These are phyloP conservation scores for Vaccinium myrtillus DNA, from an alignment of 148 eudicot species.

Conservation along the genomic window DNA sequence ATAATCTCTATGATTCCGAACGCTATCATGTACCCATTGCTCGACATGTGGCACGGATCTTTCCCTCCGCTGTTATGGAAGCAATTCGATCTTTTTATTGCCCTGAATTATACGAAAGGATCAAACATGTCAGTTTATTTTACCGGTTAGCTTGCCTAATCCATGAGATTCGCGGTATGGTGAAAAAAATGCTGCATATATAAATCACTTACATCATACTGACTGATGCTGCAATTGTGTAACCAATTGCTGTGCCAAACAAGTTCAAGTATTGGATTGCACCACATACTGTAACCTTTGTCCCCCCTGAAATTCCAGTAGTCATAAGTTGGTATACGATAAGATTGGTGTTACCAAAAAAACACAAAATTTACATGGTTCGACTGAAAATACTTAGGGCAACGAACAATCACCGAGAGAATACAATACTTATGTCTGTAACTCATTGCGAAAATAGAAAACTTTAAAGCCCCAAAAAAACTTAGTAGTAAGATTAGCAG, in stretches of 20 bases:
- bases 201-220: slow-evolving; percentile 35
- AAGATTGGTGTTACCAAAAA: no score
- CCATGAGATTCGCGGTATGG: neutral
- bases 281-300: slow-evolving; percentile 29
- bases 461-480: no score
- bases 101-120: slow-evolving; percentile 17
- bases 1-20: slow-evolving; percentile 33
- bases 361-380: no score
- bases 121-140: neutral
- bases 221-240: slow-evolving; percentile 41
- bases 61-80: slow-evolving; percentile 31
- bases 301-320: slow-evolving; percentile 25
- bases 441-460: no score
- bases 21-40: slow-evolving; percentile 39
- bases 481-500: no score
- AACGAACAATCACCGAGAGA: no score
- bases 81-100: slow-evolving; percentile 39
- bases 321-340: no score
- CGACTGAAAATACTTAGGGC: no score
- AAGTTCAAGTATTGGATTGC: slow-evolving; percentile 30
- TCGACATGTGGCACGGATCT: slow-evolving; percentile 31
- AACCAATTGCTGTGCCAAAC: slow-evolving; percentile 35
- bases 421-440: no score
- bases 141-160: neutral
- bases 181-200: neutral